Evolutionary conservation across 2,329 filamentous ascomycete species (phyloP), one percentile per base, ranked within the genome.

Genomic region (Aspergillus eucalypticola): DNA sequence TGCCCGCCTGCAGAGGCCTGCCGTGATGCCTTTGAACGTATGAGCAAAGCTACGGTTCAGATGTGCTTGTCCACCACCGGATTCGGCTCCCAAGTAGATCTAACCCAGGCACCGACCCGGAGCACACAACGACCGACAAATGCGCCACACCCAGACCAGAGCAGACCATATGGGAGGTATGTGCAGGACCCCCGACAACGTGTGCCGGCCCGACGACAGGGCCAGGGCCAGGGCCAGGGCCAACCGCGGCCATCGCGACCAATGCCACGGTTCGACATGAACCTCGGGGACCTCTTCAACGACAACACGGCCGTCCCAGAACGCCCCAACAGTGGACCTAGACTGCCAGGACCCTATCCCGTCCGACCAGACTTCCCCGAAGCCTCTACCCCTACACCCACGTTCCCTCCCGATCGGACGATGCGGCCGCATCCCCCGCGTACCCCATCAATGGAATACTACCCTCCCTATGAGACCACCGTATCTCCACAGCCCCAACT

Each of bases 1-100:
- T 98, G 95, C 67, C 93, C 94, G 0, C 94, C 94, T 0, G 94
- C 94, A 32, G 93, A 97, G 81, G 92, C 93, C 10, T 98, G 94
- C 74, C 88, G 92, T 13, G 93, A 98, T 74, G 93, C 95, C 0
- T 97, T 98, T 73, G 91, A 96, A 69, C 87, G 94, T 41, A 98
- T 96, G 80, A 93, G 91, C 69, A 96, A 95, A 78, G 93, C 93
- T 8, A 98, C 94, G 0, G 90, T 98, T 53, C 91, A 94, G 72
- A 97, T 97, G 93, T 92, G 91, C 67, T 89, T 93, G 73, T 91
- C 90, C 1, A 94, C 89, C 1, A 93, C 90, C 17, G 91, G 91
- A 0, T 96, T 96, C 65, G 91, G 90, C 32, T 75, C 75, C 5
- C 76, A 76, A 56, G 71, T 74, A 21, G 73, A 74, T 29, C 64